A percentile compares a stretch with the other conserved stretches of the same genome.
Evolutionary conservation across 345 rosid genomes (phyloP).

Genomic region (rapeseed (Brassica napus)): DNA sequence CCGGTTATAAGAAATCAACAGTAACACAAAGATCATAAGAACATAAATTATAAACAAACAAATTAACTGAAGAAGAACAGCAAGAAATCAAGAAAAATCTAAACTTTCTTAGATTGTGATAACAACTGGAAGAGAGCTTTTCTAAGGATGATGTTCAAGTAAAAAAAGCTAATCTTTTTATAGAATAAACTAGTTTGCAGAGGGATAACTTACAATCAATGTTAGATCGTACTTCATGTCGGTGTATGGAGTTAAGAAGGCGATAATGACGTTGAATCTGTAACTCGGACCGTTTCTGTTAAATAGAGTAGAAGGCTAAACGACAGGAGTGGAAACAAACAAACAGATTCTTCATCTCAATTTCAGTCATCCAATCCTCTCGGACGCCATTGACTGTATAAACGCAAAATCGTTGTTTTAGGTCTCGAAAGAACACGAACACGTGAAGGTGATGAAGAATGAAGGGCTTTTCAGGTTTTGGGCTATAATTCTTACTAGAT

Average conservation of each 20-base stretch:
- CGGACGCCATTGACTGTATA: background rate
- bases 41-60: too few species aligned
- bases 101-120: too few species aligned
- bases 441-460: too few species aligned
- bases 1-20: too few species aligned
- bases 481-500: background rate
- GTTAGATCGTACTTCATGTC: background rate
- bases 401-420: background rate
- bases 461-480: background rate
- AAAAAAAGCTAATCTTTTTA: too few species aligned
- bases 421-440: background rate
- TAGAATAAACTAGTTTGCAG: background rate
- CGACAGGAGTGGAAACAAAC: background rate
- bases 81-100: too few species aligned
- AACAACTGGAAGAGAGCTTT: too few species aligned
- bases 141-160: too few species aligned
- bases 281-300: background rate
- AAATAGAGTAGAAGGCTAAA: background rate
- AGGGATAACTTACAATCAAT: background rate
- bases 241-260: background rate
- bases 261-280: background rate
- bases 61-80: too few species aligned
- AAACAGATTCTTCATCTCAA: background rate
- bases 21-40: too few species aligned
- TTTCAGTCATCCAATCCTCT: background rate